Evolutionary conservation across 129 eudicot genomes (phyloP), one percentile per base, ranked within the genome.

Genomic region (Centrapalus pauciflorus): DNA sequence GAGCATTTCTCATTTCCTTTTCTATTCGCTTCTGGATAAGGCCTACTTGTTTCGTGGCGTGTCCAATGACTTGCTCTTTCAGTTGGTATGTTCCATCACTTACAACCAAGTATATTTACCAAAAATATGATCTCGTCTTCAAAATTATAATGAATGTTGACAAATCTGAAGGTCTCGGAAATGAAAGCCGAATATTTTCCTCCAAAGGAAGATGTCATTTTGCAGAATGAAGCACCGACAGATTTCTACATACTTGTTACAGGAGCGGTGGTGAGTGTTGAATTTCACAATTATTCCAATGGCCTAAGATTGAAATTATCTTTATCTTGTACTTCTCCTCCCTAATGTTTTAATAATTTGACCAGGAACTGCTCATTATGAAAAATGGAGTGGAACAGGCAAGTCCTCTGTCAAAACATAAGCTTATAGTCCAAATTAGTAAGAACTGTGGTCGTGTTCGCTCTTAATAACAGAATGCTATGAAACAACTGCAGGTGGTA

Each of bases 121-220:
- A 55, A 54, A n/a, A n/a, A 19, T 4, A 23, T 3, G 40, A 34
- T 14, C 13, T 49, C 43, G 1, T 51, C 26, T 52, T 35, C 14
- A 27, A 27, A 12, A 7, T 40, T 37, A 21, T 40, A 43, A 54
- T 4, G 29, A 20, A 20, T 0, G 3, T 4, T 34, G 17, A 20
- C n/a, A 32, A 9, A 29, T 14, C 68, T 63, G 49, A 63, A 85
- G 93, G 96, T 83, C 40, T 73, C 94, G 23, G 93, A 85, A 83
- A 89, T 89, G 96, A 89, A 83, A 78, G 81, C 85, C 5, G 94
- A 89, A 71, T 89, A 89, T 72, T 89, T 89, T 67, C 93, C 93
- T 26, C 96, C 96, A 5, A 83, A 72, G 75, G 96, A 89, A 81
- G 96, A 89, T 55, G 81, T 89, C 40, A 89, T 89, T 49, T 74